Conservation (phyloP, 805 yeast species). For the Hanseniaspora lachancei region DNA sequence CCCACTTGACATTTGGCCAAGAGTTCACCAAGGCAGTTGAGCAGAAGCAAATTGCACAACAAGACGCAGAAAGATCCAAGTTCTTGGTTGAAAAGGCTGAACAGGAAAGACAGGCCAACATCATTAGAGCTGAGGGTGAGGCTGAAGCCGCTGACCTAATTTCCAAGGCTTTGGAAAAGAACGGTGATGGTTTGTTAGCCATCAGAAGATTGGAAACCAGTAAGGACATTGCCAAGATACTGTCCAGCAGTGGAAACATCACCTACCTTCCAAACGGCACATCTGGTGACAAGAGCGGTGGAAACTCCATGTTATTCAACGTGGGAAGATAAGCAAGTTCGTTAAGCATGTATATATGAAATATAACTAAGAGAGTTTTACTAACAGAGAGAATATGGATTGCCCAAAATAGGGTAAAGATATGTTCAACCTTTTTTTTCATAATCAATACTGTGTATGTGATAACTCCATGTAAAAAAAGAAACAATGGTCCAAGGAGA, state of each 20-base stretch:
- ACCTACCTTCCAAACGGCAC: constrained; percentile 65
- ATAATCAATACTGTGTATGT: too few species aligned
- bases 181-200: constrained; percentile 88
- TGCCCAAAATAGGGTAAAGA: too few species aligned
- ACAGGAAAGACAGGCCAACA: constrained; percentile 89
- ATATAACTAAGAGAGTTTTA: background rate
- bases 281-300: constrained; percentile 26
- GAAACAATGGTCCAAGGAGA: too few species aligned
- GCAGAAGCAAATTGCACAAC: constrained; percentile 97
- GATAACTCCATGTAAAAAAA: too few species aligned
- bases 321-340: constrained; percentile 42
- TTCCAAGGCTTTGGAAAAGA: constrained; percentile 80
- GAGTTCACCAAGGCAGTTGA: constrained; percentile 98
- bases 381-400: too few species aligned
- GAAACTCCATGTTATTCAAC: constrained; percentile 49
- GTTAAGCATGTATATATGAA: background rate
- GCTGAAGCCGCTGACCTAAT: constrained; percentile 96
- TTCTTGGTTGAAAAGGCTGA: constrained; percentile 90
- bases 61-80: constrained; percentile 95
- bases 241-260: constrained; percentile 71
- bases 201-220: constrained; percentile 95
- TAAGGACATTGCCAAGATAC: constrained; percentile 82
- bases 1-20: constrained; percentile 92
- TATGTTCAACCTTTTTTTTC: too few species aligned
- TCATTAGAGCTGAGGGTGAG: constrained; percentile 97